Percentiles rank a stretch among this genome's conserved stretches.
phyloP scores from a whole-genome alignment of 208 protist species.

The Endotrypanum monterogeii region DNA sequence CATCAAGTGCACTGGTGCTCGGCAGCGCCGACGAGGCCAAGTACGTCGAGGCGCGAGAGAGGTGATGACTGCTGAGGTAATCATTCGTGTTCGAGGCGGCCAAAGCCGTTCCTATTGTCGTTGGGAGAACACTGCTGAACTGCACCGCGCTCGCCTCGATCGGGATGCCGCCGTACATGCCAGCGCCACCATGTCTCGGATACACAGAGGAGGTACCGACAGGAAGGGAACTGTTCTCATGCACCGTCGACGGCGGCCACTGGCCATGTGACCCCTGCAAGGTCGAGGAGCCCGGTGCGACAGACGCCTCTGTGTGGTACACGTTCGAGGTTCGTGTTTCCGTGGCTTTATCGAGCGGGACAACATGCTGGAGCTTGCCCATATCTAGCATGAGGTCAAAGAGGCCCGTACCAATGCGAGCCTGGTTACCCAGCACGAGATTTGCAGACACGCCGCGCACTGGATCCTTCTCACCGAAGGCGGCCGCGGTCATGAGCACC shows the following conservation, averaged over 20 bases:
- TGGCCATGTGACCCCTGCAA: conserved; percentile 28
- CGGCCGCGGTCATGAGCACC: conserved; percentile 98
- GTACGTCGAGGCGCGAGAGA: conserved; percentile 26
- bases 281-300: conserved; percentile 32
- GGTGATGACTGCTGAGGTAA: conserved; percentile 28
- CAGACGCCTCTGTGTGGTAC: conserved; percentile 80
- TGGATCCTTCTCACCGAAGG: conserved; percentile 95
- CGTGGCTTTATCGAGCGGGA: conserved; percentile 79
- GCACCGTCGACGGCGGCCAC: conserved; percentile 72
- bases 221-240: conserved; percentile 61
- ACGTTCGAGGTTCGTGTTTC: conserved; percentile 74
- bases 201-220: conserved; percentile 29
- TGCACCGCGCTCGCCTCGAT: conserved; percentile 71
- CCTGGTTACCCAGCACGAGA: conserved; percentile 98
- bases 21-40: conserved; percentile 20
- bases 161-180: conserved; percentile 49
- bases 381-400: conserved; percentile 97
- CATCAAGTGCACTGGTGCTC: conserved; percentile 19
- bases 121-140: conserved; percentile 36
- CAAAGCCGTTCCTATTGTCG: conserved; percentile 16
- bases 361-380: conserved; percentile 83
- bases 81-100: conserved; percentile 42
- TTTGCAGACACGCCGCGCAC: conserved; percentile 97
- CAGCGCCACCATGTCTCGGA: conserved; percentile 10
- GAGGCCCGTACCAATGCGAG: conserved; percentile 96